Percentiles rank a stretch among this genome's conserved stretches.
Conservation (phyloP, 371 early-diverging fungal genomes). For the Mortierella sp. region DNA sequence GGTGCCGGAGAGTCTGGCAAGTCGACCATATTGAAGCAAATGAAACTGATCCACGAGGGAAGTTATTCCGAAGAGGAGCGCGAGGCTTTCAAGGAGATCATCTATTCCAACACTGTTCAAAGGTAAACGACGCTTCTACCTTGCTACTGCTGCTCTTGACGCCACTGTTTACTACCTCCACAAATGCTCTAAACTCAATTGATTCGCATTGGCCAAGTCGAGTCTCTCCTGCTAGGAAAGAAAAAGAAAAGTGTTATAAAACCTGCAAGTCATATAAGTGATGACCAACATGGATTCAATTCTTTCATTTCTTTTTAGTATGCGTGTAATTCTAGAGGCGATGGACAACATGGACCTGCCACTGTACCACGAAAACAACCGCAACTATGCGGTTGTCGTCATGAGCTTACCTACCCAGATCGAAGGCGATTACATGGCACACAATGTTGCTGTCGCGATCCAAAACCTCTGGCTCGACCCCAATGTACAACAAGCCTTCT, state of each 20-base stretch:
- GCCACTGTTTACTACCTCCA: too few species aligned
- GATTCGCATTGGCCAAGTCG: neutral
- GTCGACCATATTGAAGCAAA: conserved; percentile 96
- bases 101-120: conserved; percentile 95
- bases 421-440: conserved; percentile 84
- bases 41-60: conserved; percentile 95
- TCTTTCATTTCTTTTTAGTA: conserved; percentile 58
- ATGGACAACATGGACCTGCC: conserved; percentile 87
- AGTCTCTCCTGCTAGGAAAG: too few species aligned
- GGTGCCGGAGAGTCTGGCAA: conserved; percentile 99
- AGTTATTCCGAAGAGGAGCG: conserved; percentile 92
- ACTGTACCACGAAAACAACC: conserved; percentile 71
- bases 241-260: too few species aligned
- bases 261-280: too few species aligned
- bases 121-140: conserved; percentile 48
- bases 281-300: too few species aligned
- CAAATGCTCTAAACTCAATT: neutral
- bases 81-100: conserved; percentile 92
- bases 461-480: conserved; percentile 86
- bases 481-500: conserved; percentile 86
- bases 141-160: neutral
- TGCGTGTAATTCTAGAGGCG: conserved; percentile 94
- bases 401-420: conserved; percentile 86
- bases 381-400: conserved; percentile 76
- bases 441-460: conserved; percentile 84